Evolutionary conservation across 2,329 filamentous ascomycete species (phyloP).

Genomic region (Drechmeria coniospora): DNA sequence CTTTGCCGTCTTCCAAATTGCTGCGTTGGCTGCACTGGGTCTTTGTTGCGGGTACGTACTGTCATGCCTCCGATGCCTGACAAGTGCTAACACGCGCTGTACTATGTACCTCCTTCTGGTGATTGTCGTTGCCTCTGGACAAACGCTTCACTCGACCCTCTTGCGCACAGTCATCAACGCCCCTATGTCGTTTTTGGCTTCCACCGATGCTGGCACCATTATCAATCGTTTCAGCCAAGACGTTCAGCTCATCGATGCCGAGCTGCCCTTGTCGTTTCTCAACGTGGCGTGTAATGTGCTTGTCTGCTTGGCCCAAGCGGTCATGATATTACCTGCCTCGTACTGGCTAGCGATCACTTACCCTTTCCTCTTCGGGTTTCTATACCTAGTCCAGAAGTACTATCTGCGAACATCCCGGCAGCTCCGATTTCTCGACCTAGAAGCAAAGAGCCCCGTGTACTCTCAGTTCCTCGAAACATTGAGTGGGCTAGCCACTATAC

Average conservation of each 20-base stretch:
- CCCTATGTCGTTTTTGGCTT: conserved; percentile 2
- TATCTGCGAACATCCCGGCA: conserved; percentile 43
- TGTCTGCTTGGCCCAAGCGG: conserved; percentile 12
- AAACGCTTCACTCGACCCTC: conserved; percentile 10
- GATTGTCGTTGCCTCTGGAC: too few species aligned
- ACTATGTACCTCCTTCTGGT: too few species aligned
- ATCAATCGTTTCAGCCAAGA: conserved; percentile 30
- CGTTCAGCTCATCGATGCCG: conserved; percentile 22
- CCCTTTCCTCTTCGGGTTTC: conserved; percentile 18
- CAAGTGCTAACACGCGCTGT: too few species aligned
- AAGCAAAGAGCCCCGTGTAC: conserved; percentile 25
- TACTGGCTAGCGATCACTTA: neutral
- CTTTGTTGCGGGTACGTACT: too few species aligned
- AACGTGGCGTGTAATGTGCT: too few species aligned
- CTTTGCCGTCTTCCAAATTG: conserved; percentile 10
- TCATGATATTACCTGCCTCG: neutral
- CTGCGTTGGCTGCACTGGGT: too few species aligned
- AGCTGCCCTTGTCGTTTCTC: conserved; percentile 16
- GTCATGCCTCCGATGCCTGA: too few species aligned
- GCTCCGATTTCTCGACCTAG: conserved; percentile 38
- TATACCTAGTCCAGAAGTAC: conserved; percentile 31
- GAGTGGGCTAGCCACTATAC: conserved; percentile 17
- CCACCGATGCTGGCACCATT: too few species aligned
- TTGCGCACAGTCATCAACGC: conserved; percentile 12
- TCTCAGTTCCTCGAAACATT: conserved; percentile 18